Evolutionary conservation across 805 yeast species (phyloP).

Genomic region (Komagataella kurtzmanii): DNA sequence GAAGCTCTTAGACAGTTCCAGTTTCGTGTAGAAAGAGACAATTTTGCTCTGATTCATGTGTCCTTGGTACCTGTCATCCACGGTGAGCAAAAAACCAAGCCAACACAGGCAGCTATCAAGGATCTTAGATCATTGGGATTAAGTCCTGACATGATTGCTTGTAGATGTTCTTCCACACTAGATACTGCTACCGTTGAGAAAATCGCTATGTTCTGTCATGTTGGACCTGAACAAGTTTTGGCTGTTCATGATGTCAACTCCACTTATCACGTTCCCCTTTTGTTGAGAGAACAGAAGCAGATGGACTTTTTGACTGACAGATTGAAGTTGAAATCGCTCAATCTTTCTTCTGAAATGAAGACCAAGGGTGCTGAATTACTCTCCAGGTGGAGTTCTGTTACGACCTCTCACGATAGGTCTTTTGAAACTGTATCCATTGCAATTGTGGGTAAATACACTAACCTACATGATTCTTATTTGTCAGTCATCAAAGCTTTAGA

Average conservation of each 20-base stretch:
- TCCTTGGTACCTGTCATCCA: slow-evolving; percentile 95
- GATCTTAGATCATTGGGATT: slow-evolving; percentile 93
- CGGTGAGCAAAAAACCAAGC: slow-evolving; percentile 98
- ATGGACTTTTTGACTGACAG: slow-evolving; percentile 59
- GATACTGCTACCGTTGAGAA: slow-evolving; percentile 82
- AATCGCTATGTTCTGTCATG: slow-evolving; percentile 98
- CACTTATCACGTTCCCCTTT: slow-evolving; percentile 92
- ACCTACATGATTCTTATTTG: slow-evolving; percentile 87
- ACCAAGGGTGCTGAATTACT: slow-evolving; percentile 60
- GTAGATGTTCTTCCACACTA: slow-evolving; percentile 82
- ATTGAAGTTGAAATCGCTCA: slow-evolving; percentile 40
- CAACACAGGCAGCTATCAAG: slow-evolving; percentile 97
- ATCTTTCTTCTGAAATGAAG: slow-evolving; percentile 33
- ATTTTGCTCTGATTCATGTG: slow-evolving; percentile 92
- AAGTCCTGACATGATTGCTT: slow-evolving; percentile 93
- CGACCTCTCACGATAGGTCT: slow-evolving; percentile 70
- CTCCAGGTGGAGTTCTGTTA: slow-evolving; percentile 67
- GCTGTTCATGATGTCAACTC: slow-evolving; percentile 96
- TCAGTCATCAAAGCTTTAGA: slow-evolving; percentile 93
- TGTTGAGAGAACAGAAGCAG: slow-evolving; percentile 79
- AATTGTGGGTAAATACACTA: slow-evolving; percentile 92
- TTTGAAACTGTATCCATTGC: slow-evolving; percentile 87
- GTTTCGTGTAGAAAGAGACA: slow-evolving; percentile 88
- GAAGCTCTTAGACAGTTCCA: slow-evolving; percentile 99
- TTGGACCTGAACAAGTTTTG: slow-evolving; percentile 94